phyloP scores from a whole-genome alignment of 768 basidiomycete species.

The Dioszegia crocea region DNA sequence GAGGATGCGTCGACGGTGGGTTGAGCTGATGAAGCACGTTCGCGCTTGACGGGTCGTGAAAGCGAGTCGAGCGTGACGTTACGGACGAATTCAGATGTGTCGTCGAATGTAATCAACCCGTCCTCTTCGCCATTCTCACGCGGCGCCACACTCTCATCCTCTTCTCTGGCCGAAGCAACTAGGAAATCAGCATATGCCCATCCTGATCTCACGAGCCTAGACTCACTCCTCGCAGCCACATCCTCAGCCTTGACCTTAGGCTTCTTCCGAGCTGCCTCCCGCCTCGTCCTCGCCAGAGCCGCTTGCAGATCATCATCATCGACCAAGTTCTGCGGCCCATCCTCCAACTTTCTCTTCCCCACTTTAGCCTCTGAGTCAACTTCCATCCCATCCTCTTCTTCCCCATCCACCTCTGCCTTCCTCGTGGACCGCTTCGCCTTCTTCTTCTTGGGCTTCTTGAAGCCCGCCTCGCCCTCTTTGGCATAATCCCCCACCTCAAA shows the following conservation, averaged over 20 bases:
- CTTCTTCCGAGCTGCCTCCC: slow-evolving; percentile 70
- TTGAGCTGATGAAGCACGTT: slow-evolving; percentile 51
- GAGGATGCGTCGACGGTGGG: slow-evolving; percentile 4
- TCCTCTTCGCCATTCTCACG: slow-evolving; percentile 52
- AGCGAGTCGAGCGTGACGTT: slow-evolving; percentile 50
- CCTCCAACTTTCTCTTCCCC: slow-evolving; percentile 58
- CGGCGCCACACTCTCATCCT: slow-evolving; percentile 53
- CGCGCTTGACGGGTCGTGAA: slow-evolving; percentile 41
- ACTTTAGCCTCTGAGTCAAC: slow-evolving; percentile 71
- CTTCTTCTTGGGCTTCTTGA: slow-evolving; percentile 96
- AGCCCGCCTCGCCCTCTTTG: slow-evolving; percentile 84
- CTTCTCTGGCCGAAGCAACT: slow-evolving; percentile 35
- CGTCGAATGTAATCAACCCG: slow-evolving; percentile 74
- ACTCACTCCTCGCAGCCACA: slow-evolving; percentile 66
- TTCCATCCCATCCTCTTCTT: slow-evolving; percentile 61
- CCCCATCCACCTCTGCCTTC: slow-evolving; percentile 59
- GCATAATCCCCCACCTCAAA: slow-evolving; percentile 79
- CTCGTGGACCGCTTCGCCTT: slow-evolving; percentile 75
- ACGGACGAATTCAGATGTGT: slow-evolving; percentile 94
- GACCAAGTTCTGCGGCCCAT: slow-evolving; percentile 83
- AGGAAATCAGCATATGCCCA: slow-evolving; percentile 1
- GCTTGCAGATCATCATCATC: slow-evolving; percentile 98
- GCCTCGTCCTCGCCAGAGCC: slow-evolving; percentile 76
- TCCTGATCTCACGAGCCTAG: slow-evolving; percentile 30
- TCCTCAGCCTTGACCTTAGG: slow-evolving; percentile 79